Base-by-base conservation (phyloP, 2,329 filamentous ascomycete genomes). In the Teratosphaeria nubilosa region DNA sequence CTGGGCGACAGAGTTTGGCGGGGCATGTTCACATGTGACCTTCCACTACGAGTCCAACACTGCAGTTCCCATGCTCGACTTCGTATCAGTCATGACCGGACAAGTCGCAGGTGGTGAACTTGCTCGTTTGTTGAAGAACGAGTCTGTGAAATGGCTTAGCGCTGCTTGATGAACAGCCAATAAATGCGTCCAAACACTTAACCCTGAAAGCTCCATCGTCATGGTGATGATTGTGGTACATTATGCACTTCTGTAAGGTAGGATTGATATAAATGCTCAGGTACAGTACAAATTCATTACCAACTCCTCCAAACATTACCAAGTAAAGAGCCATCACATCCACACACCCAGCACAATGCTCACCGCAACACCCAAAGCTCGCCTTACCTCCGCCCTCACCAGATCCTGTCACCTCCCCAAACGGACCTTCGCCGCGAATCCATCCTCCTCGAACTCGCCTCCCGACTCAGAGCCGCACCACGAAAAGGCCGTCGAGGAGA, bases 401-500 rank as follows among this genome's bases (percentile, higher is more conserved):
- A 48, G 5, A 16, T 16, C 5, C 13, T n/a, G 37, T 45, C 13
- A 45, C 16, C 9, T 22, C 16, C 7, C 9, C 6, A 48, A 16
- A 20, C n/a, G 20, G 16, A 48, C 16, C 20, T 48, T 48, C 41
- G 41, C 41, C n/a, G n/a, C 41, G 22, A 24, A 48, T 16, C 16
- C 22, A n/a, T 24, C 41, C 41, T 16, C n/a, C n/a, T 1, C 5
- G 1, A 20, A 20, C n/a, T 31, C 31, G 5, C 20, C 51, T 53
- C 13, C 20, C 51, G 7, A 30, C 1, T 3, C 16, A 53, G 51
- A 53, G 14, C 22, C 11, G 50, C 51, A 30, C 7, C 7, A 32
- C 45, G 20, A 52, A 31, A 50, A 55, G 59, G 56, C 16, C 30
- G 53, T 14, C 31, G 58, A 50, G 56, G 62, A 25, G 56, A 65